Base-by-base conservation (phyloP, 1,284 basidiomycete species). In the Ceratorhiza oryzae-sativae region DNA sequence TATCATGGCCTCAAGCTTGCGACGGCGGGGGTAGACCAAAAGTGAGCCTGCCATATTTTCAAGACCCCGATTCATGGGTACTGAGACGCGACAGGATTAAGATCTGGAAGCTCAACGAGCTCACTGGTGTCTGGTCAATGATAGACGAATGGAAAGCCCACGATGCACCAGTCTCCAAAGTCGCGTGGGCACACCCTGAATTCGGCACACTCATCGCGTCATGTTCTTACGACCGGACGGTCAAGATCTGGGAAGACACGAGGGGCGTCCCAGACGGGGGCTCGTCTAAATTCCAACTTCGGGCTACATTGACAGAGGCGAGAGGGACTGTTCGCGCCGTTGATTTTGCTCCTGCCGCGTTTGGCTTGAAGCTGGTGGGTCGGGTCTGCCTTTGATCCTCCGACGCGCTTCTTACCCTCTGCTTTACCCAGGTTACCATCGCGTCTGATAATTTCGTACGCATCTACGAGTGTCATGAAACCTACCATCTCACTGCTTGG, bases 101-200 rank as follows among this genome's bases (percentile, higher is more conserved):
- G 81, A 81, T 95, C 39, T 95, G 93, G 90, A 84, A 85, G 53
- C 80, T 93, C 46, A 88, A 93, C 73, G 88, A 91, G 76, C 80
- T 78, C 3, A 88, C 86, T 39, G 90, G 90, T 0, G 84, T 82
- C 5, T 95, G 93, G 93, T 85, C 80, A 36, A 84, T 87, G 1
- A 89, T 93, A 77, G 90, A 92, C 71, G 92, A 94, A 77, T 96
- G 94, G 94, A 95, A 94, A 85, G 94, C 94, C 15, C 94, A 96
- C 79, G 93, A 95, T 77, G 94, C 94, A 10, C 88, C 94, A 0
- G 84, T 95, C 46, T 87, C 93, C 8, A 89, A 87, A 79, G 77
- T 96, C n/a, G 87, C 86, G 70, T 97, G 94, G 90, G 92, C 93
- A 1, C 93, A 95, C 78, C 94, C 95, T 5, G 89, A 95, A 79